Conservation (phyloP, 768 basidiomycete genomes). For the Collybiopsis luxurians region DNA sequence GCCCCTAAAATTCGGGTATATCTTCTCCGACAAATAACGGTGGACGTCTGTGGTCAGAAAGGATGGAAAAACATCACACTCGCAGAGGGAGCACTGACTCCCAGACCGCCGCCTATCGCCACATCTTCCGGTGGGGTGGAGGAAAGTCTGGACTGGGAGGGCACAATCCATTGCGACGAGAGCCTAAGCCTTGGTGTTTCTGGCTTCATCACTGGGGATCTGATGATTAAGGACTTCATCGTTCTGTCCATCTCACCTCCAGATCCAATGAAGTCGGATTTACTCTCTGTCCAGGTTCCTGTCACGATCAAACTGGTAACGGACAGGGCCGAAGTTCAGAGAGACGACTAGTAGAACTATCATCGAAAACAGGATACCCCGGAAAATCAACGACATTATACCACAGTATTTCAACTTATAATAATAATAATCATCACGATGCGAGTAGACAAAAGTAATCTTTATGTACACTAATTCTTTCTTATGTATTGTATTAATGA, state of each 20-base stretch:
- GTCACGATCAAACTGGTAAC: constrained; percentile 2
- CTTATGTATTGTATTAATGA: no score
- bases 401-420: no score
- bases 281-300: not conserved
- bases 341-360: not conserved
- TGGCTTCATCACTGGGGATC: constrained; percentile 42
- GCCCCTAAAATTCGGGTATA: constrained; percentile 42
- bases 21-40: constrained; percentile 47
- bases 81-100: constrained; percentile 47
- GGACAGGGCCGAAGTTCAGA: constrained; percentile 1
- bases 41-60: constrained; percentile 32
- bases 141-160: constrained; percentile 61
- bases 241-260: constrained; percentile 2
- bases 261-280: not conserved
- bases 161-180: constrained; percentile 39
- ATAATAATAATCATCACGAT: no score
- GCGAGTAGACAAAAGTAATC: no score
- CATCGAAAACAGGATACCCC: no score
- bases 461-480: no score
- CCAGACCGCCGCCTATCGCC: constrained; percentile 37
- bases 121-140: constrained; percentile 22
- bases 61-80: constrained; percentile 38
- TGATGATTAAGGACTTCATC: constrained; percentile 28
- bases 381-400: no score
- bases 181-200: constrained; percentile 33